phyloP scores from a whole-genome alignment of 805 yeast species.

The Candida cerambycidarum region DNA sequence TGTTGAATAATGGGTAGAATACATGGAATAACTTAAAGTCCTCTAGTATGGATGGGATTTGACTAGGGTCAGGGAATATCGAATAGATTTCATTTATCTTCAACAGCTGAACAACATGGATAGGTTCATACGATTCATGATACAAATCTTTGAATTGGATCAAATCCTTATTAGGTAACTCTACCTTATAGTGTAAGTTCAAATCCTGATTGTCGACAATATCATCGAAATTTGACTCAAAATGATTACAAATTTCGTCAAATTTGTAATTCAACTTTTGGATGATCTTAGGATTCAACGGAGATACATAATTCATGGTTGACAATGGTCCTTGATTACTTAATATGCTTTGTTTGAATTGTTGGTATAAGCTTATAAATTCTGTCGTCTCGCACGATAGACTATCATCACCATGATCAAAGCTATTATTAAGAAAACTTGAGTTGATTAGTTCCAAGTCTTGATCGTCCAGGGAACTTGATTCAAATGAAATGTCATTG shows the following conservation, averaged over 20 bases:
- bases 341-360: neutral
- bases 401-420: neutral
- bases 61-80: neutral
- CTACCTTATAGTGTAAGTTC: neutral
- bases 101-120: neutral
- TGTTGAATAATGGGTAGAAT: conserved; percentile 4
- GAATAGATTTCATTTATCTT: neutral
- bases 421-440: conserved; percentile 1
- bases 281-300: neutral
- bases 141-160: conserved; percentile 1
- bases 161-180: neutral
- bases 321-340: neutral
- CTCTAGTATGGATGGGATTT: neutral
- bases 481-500: neutral
- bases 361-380: conserved; percentile 2
- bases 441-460: conserved; percentile 8
- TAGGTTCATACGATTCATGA: neutral
- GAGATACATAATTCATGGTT: neutral
- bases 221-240: neutral
- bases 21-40: conserved; percentile 1
- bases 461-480: neutral
- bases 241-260: neutral
- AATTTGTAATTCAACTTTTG: neutral
- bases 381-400: conserved; percentile 6
- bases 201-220: neutral